These are phyloP conservation scores for Amborella trichopoda DNA, from an alignment of 164 flowering plant genomes.

Conservation along the genomic window DNA sequence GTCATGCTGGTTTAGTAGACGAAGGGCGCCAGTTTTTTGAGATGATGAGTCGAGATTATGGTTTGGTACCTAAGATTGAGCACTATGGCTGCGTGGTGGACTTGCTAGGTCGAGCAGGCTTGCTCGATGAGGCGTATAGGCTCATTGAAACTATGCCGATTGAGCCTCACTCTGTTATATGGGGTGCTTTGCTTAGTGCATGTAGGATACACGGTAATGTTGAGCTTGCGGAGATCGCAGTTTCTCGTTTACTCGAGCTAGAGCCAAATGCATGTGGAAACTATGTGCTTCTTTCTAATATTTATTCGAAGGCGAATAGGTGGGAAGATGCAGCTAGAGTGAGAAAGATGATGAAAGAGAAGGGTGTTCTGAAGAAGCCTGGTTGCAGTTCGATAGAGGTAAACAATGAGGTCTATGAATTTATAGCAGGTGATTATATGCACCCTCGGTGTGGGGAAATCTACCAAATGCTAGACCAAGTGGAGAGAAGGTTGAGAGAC, in stretches of 20 bases:
- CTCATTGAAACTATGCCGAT: conserved; percentile 18
- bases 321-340: conserved; percentile 12
- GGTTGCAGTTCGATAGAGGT: conserved; percentile 21
- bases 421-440: conserved; percentile 13
- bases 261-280: conserved; percentile 15
- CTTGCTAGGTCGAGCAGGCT: conserved; percentile 20
- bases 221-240: conserved; percentile 15
- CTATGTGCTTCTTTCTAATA: conserved; percentile 13
- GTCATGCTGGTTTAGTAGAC: conserved; percentile 17
- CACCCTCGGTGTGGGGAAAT: conserved; percentile 15
- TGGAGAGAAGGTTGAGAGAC: conserved; percentile 8
- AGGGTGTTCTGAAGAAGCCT: conserved; percentile 11
- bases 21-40: conserved; percentile 12
- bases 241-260: conserved; percentile 11
- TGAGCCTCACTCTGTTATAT: conserved; percentile 17
- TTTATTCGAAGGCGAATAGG: conserved; percentile 7
- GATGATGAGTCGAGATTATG: conserved; percentile 14
- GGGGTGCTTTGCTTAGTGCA: conserved; percentile 17
- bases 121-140: conserved; percentile 12
- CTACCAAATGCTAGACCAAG: conserved; percentile 1
- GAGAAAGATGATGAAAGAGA: conserved; percentile 12
- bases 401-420: conserved; percentile 13
- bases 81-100: conserved; percentile 26
- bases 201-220: conserved; percentile 18
- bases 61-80: conserved; percentile 13